phyloP scores from a whole-genome alignment of 805 yeast genomes.

The Helenozyma baotianmanensis region DNA sequence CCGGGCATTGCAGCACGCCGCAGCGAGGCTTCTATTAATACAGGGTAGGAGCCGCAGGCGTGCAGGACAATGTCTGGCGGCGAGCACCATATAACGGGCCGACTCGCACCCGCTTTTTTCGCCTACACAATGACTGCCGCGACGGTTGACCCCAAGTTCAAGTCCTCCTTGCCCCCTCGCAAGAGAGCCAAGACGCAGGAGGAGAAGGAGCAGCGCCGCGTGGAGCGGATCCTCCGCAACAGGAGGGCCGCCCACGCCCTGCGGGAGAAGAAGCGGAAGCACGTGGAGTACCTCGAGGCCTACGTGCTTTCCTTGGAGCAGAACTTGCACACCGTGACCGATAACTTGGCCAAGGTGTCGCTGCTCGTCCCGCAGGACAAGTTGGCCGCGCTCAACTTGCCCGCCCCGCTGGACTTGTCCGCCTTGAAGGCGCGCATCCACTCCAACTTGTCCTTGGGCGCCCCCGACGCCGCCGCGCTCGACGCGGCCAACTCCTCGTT shows the following conservation, averaged over 20 bases:
- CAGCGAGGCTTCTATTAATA: too few species aligned
- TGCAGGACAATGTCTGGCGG: too few species aligned
- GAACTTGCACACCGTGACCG: slow-evolving; percentile 22
- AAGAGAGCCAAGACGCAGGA: slow-evolving; percentile 95
- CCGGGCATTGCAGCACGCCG: too few species aligned
- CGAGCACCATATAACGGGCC: too few species aligned
- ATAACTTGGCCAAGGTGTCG: slow-evolving; percentile 20
- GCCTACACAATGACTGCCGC: not conserved
- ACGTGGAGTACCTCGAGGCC: slow-evolving; percentile 77
- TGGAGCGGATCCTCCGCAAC: slow-evolving; percentile 88
- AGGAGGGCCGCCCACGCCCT: slow-evolving; percentile 97
- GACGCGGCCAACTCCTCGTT: slow-evolving; percentile 1
- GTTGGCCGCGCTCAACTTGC: slow-evolving; percentile 7
- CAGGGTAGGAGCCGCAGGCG: too few species aligned
- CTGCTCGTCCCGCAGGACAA: slow-evolving; percentile 7
- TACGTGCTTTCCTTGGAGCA: slow-evolving; percentile 44
- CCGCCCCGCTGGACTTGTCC: slow-evolving; percentile 10
- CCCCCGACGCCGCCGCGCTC: slow-evolving; percentile 1
- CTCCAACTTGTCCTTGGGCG: slow-evolving; percentile 5
- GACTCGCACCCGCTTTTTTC: too few species aligned
- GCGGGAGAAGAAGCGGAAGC: slow-evolving; percentile 91
- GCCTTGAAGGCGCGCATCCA: slow-evolving; percentile 11
- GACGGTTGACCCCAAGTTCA: slow-evolving; percentile 21
- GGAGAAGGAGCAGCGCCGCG: slow-evolving; percentile 94
- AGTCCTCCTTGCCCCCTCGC: slow-evolving; percentile 75